A percentile compares a stretch with the other conserved stretches of the same genome.
phyloP scores from a whole-genome alignment of 73 alveolate genomes.

The Paramecium bursaria region DNA sequence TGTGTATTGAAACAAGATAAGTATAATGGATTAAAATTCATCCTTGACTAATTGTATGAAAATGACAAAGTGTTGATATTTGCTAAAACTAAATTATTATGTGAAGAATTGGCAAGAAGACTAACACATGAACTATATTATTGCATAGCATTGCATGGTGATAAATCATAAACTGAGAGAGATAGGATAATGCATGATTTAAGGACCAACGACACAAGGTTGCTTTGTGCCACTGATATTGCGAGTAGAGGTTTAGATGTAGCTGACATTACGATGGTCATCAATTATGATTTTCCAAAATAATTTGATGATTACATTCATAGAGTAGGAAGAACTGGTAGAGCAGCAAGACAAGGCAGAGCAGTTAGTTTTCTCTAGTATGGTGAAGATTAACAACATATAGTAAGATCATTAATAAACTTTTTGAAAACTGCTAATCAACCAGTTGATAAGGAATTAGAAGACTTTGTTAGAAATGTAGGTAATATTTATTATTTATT shows the following conservation, averaged over 20 bases:
- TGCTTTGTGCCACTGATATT: slow-evolving; percentile 94
- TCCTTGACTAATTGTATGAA: slow-evolving; percentile 51
- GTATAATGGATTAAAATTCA: slow-evolving; percentile 74
- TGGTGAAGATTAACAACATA: slow-evolving; percentile 48
- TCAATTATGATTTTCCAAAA: slow-evolving; percentile 93
- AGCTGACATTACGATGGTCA: slow-evolving; percentile 83
- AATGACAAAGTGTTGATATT: slow-evolving; percentile 81
- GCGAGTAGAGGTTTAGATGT: slow-evolving; percentile 97
- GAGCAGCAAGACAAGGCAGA: slow-evolving; percentile 90
- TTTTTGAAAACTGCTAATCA: background rate
- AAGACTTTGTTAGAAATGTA: too few species aligned
- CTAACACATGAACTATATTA: slow-evolving; percentile 72
- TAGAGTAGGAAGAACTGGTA: slow-evolving; percentile 95
- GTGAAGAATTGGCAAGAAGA: slow-evolving; percentile 79
- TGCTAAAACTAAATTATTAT: slow-evolving; percentile 85
- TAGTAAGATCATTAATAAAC: slow-evolving; percentile 7
- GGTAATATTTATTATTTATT: too few species aligned
- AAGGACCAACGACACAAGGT: slow-evolving; percentile 73
- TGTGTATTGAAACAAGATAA: slow-evolving; percentile 72
- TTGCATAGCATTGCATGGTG: slow-evolving; percentile 91
- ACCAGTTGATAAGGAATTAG: background rate
- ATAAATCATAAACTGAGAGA: slow-evolving; percentile 82
- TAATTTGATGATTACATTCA: slow-evolving; percentile 93
- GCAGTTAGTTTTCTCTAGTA: slow-evolving; percentile 70
- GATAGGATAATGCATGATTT: slow-evolving; percentile 78